Conservation (phyloP, 1,284 basidiomycete species). For the Inonotus hispidus region DNA sequence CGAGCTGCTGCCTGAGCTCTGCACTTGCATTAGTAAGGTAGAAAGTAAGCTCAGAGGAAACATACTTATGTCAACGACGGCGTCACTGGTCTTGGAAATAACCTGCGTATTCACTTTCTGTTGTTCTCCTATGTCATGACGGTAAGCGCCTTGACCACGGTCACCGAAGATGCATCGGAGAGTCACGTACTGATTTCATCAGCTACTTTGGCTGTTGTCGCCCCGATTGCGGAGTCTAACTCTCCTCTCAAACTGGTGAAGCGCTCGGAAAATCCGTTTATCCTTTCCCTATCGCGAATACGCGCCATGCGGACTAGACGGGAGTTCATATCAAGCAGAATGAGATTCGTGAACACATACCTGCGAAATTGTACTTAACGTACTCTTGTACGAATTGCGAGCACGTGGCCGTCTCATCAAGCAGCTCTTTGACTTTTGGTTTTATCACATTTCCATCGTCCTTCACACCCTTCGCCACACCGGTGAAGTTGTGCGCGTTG, state of each 20-base stretch:
- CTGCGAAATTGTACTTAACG: neutral
- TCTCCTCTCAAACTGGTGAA: neutral
- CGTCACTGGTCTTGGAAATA: neutral
- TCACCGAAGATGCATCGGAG: neutral
- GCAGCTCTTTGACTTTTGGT: no score
- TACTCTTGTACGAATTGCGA: neutral
- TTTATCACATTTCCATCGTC: neutral
- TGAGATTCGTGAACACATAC: no score
- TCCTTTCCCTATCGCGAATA: neutral
- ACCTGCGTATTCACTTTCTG: neutral
- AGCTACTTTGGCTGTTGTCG: neutral
- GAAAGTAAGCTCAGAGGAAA: neutral
- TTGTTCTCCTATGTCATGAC: neutral
- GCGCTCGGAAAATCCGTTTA: neutral
- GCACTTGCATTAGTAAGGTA: neutral
- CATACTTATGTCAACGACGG: neutral
- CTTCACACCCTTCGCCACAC: neutral
- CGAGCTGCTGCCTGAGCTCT: no score
- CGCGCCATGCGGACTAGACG: neutral
- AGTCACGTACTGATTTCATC: neutral
- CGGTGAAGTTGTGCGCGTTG: neutral
- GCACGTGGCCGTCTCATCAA: no score
- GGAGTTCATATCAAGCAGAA: no score
- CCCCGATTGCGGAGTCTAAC: neutral
- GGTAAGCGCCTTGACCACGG: neutral